These are phyloP conservation scores for Lipomyces sp. DNA, from an alignment of 805 yeast genomes.

Conservation along the genomic window DNA sequence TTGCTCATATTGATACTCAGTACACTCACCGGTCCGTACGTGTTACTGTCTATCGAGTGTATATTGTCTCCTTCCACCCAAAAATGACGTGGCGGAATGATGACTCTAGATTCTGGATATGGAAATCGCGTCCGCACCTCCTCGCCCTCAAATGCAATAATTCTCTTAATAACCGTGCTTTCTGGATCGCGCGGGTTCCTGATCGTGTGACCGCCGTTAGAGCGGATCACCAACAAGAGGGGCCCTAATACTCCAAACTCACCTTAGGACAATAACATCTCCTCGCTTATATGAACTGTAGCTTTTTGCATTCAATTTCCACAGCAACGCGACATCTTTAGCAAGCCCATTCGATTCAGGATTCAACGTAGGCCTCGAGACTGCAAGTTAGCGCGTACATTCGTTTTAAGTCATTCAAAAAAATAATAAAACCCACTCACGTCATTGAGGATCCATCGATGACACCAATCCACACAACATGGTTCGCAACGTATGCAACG, in stretches of 20 bases:
- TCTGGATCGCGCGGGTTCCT: slow-evolving; percentile 72
- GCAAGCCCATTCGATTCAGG: slow-evolving; percentile 32
- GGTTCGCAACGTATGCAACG: slow-evolving; percentile 66
- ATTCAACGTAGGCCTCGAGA: slow-evolving; percentile 32
- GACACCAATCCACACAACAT: slow-evolving; percentile 71
- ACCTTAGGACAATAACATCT: slow-evolving; percentile 30
- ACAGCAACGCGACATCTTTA: slow-evolving; percentile 28
- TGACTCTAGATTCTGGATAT: slow-evolving; percentile 66
- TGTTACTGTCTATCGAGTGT: slow-evolving; percentile 78
- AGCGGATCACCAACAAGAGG: not conserved
- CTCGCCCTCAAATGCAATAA: slow-evolving; percentile 78
- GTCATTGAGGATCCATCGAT: slow-evolving; percentile 83
- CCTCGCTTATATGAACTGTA: slow-evolving; percentile 26
- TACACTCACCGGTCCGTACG: slow-evolving; percentile 73
- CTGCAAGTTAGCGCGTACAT: not conserved
- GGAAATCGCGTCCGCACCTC: slow-evolving; percentile 62
- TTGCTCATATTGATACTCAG: not conserved
- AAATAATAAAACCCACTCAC: slow-evolving; percentile 17
- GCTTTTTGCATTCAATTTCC: slow-evolving; percentile 19
- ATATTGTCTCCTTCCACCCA: slow-evolving; percentile 96
- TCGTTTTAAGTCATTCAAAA: not conserved
- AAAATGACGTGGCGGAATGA: slow-evolving; percentile 76
- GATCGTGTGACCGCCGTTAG: not conserved
- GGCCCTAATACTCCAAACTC: not conserved
- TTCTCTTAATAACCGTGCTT: slow-evolving; percentile 74